Base-by-base conservation (phyloP, 768 basidiomycete species). In the Boletus patriciae region DNA sequence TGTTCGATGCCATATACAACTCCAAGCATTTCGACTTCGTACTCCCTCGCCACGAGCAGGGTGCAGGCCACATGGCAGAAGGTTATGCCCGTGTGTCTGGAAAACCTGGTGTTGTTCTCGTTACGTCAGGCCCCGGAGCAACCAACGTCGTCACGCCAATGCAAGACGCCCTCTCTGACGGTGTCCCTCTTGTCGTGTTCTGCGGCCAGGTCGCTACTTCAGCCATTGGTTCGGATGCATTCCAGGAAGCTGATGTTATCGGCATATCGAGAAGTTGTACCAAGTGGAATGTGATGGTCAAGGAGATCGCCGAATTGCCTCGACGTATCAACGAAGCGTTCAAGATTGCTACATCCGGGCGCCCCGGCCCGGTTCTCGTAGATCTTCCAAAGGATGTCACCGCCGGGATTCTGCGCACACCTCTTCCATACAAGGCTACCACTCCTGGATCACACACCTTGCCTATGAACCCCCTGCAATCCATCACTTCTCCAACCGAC, bases 281-380 rank as follows among this genome's bases (percentile, higher is more conserved):
- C 25, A 99, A 98, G 73, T 98, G 97, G 97, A 98, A 99, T 70
- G 96, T 99, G 58, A 96, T 98, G 94, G 92, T 98, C 50, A 98
- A 98, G 74, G 95, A 95, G 68, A 92, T 98, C 57, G 73, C 90
- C 13, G 97, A 98, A 73, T 81, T 98, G 3, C 97, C 97, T 15
- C 79, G 96, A 42, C 82, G 97, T 56, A 96, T 98, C 70, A 98
- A 98, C 70, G 97, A 99, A 73, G 97, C 97, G 0, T 98, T 99
- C 84, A 97, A 98, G 74, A 98, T 99, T 61, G 97, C 97, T 15
- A 95, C 93, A 1, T 92, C 94, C 8, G 97, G 97, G 1, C 86
- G 97, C 29, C 97, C 97, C 1, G 97, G 97, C 1, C 97, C 97
- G 48, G 97, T 98, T 46, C 87, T 99, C 58, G 95, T 99, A 58